Evolutionary conservation across 176 grass and related monocot genomes (phyloP).

Genomic region (Avena eriantha): DNA sequence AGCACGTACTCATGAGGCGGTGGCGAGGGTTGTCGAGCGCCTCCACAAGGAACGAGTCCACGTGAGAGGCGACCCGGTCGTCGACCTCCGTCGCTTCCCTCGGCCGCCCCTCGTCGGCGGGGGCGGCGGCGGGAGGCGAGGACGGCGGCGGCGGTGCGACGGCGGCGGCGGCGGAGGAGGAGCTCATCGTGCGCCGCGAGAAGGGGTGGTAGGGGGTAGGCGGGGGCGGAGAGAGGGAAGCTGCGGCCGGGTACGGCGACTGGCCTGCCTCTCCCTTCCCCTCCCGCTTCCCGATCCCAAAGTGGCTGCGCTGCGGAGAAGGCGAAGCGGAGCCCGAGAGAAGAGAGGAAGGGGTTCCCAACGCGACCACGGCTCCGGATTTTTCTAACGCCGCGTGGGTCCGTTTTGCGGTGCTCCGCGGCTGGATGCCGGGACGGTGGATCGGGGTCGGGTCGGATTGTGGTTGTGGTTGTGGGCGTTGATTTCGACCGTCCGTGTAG

Average conservation of each 20-base stretch:
- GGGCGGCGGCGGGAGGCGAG: neutral
- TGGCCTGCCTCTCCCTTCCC: constrained; percentile 57
- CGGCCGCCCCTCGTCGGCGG: constrained; percentile 22
- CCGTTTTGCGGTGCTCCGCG: neutral
- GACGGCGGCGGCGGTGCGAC: neutral
- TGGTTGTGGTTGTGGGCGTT: neutral
- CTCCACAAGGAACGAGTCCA: constrained; percentile 71
- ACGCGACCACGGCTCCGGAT: constrained; percentile 53
- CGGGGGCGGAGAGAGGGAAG: constrained; percentile 50
- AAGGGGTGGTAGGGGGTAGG: constrained; percentile 18
- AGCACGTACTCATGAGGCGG: constrained; percentile 62
- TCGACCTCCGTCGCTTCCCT: constrained; percentile 30
- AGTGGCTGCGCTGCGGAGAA: constrained; percentile 50
- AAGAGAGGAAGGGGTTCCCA: constrained; percentile 17
- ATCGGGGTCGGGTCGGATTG: constrained; percentile 6
- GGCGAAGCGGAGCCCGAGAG: constrained; percentile 43
- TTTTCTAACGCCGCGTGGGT: constrained; percentile 48
- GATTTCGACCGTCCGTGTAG: neutral
- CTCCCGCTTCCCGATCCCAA: constrained; percentile 68
- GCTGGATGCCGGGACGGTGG: neutral
- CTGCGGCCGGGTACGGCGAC: constrained; percentile 37
- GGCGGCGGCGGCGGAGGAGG: constrained; percentile 3
- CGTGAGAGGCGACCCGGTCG: constrained; percentile 35
- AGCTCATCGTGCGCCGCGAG: constrained; percentile 48
- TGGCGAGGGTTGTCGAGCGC: constrained; percentile 82